phyloP scores from a whole-genome alignment of 164 flowering plant species.

The Chimonanthus salicifolius region DNA sequence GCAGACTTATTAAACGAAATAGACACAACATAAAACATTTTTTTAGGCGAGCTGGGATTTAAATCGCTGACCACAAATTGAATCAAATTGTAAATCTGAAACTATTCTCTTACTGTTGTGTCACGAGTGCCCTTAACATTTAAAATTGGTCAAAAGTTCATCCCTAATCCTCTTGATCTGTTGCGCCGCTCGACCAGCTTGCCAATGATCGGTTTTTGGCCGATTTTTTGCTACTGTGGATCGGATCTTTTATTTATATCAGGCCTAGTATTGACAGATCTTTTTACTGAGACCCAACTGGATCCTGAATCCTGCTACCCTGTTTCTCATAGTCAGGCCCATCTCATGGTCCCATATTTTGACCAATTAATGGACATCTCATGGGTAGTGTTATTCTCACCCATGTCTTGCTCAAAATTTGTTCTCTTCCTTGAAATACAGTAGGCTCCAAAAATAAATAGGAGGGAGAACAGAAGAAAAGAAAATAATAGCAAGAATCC shows the following conservation, averaged over 20 bases:
- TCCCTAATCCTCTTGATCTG: neutral
- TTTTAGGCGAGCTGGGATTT: no score
- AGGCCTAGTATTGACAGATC: neutral
- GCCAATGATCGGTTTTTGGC: neutral
- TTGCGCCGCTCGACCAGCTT: neutral
- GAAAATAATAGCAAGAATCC: conserved; percentile 4
- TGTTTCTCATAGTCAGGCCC: neutral
- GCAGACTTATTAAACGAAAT: no score
- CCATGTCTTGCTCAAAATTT: neutral
- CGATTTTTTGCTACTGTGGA: neutral
- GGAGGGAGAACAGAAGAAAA: neutral
- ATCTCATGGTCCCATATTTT: neutral
- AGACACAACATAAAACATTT: no score
- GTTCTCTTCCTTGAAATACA: neutral
- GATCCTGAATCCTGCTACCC: neutral
- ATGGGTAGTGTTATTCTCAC: neutral
- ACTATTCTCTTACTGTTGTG: no score
- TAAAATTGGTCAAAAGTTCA: no score
- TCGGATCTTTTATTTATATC: neutral
- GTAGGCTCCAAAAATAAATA: neutral
- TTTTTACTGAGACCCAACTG: neutral
- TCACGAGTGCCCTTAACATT: no score
- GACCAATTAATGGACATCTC: neutral
- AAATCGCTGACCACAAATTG: no score
- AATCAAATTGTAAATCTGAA: no score